Evolutionary conservation across 116 monocot genomes (phyloP), one percentile per base, ranked within the genome.

Genomic region (Zostera marina): DNA sequence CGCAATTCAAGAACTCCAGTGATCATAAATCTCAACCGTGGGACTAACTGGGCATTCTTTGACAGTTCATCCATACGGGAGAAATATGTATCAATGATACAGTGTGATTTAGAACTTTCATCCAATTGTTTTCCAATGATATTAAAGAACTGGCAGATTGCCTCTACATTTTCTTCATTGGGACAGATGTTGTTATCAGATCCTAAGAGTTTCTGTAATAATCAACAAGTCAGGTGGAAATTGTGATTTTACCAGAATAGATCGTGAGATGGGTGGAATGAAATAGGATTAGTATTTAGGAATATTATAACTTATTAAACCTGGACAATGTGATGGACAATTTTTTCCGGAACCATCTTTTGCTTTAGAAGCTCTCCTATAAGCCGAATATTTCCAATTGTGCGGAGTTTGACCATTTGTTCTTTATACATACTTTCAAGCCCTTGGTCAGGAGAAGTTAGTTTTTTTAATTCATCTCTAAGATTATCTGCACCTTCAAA

Each of bases 91-190:
- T 88, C 88, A 71, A 88, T 94, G 14, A 81, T 62, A 15, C 62
- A 73, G 1, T 73, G 65, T 12, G 94, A 76, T 11, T 77, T 88
- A 9, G 75, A 75, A 63, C 54, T 84, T 53, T 81, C 88, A 76
- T 94, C 94, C 70, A 94, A 65, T 68, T 82, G 94, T 67, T 94
- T 94, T 5, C 94, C 94, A 41, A 94, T 88, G 3, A 88, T 94
- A 41, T 72, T 94, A 44, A 94, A 94, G 44, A 94, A 84, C 22
- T 94, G 94, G 58, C 94, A 94, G 24, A 84, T 94, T 11, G 94
- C 88, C 63, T 94, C 88, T 0, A 94, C 94, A 62, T 94, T 88
- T 72, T 91, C 91, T 61, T 91, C 85, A 22, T 68, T 79, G 55
- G 82, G 91, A 23, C 66, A 54, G 57, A 41, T 52, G 7, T 12